Evolutionary conservation across 2,329 filamentous ascomycete species (phyloP).

Genomic region (Penicillium sp.): DNA sequence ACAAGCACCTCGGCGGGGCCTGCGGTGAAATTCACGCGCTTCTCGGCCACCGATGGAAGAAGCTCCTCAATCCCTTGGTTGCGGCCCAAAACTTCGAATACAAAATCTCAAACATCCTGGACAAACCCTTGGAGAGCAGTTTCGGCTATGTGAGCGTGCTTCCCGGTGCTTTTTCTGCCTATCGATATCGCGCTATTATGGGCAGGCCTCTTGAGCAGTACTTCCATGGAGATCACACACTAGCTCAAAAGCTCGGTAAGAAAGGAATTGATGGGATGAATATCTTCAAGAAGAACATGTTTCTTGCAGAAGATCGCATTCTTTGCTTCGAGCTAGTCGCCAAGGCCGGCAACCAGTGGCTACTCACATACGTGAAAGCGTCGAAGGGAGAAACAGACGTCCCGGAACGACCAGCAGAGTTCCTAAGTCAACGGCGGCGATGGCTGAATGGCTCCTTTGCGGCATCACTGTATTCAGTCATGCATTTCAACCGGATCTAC

Average conservation of each 20-base stretch:
- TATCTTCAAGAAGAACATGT: slow-evolving; percentile 99
- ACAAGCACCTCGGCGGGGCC: slow-evolving; percentile 92
- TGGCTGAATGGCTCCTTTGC: slow-evolving; percentile 99
- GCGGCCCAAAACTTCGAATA: slow-evolving; percentile 98
- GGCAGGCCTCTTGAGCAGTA: slow-evolving; percentile 92
- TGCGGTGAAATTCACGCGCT: slow-evolving; percentile 98
- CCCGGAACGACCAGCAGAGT: slow-evolving; percentile 88
- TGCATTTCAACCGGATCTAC: slow-evolving; percentile 97
- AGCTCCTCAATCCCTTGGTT: slow-evolving; percentile 87
- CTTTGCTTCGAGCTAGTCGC: slow-evolving; percentile 96
- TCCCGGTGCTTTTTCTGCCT: slow-evolving; percentile 94
- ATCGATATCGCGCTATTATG: slow-evolving; percentile 94
- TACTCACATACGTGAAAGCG: slow-evolving; percentile 94
- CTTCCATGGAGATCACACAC: slow-evolving; percentile 95
- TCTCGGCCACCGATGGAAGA: slow-evolving; percentile 81
- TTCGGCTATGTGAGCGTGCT: slow-evolving; percentile 96
- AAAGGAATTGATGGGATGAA: slow-evolving; percentile 99
- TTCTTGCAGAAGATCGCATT: slow-evolving; percentile 98
- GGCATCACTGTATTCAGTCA: slow-evolving; percentile 87
- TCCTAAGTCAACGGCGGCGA: slow-evolving; percentile 91
- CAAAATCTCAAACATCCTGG: slow-evolving; percentile 97
- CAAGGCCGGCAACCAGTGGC: slow-evolving; percentile 97
- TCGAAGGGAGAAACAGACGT: slow-evolving; percentile 98
- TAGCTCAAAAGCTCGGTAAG: slow-evolving; percentile 87
- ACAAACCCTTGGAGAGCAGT: slow-evolving; percentile 90